These are phyloP conservation scores for Filobasidium floriforme DNA, from an alignment of 768 basidiomycete genomes.

Conservation along the genomic window DNA sequence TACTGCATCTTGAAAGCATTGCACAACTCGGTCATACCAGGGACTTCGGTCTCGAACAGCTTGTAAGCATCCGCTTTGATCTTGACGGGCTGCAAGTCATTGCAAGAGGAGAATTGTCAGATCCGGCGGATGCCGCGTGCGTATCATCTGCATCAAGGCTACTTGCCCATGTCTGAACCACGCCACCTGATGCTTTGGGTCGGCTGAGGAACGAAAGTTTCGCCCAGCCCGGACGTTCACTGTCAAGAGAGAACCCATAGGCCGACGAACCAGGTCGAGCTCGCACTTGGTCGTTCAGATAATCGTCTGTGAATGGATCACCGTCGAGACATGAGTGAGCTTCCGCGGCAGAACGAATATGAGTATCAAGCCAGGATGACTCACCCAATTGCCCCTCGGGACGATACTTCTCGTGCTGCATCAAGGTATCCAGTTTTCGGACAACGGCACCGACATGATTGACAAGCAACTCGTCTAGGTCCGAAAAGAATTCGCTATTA, in stretches of 20 bases:
- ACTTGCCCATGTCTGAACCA: slow-evolving; percentile 85
- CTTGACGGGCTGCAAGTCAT: slow-evolving; percentile 36
- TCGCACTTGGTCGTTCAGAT: slow-evolving; percentile 78
- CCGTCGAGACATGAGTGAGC: slow-evolving; percentile 2
- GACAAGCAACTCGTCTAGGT: slow-evolving; percentile 93
- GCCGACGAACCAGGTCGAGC: slow-evolving; percentile 91
- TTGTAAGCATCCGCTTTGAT: slow-evolving; percentile 55
- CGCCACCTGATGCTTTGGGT: slow-evolving; percentile 63
- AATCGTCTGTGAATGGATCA: slow-evolving; percentile 57
- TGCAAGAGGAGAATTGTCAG: background rate
- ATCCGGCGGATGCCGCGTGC: background rate
- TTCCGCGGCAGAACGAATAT: background rate
- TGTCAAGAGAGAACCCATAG: slow-evolving; percentile 89
- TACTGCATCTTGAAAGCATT: slow-evolving; percentile 81
- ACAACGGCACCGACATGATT: slow-evolving; percentile 93
- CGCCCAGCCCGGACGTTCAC: slow-evolving; percentile 85
- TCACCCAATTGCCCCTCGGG: slow-evolving; percentile 82
- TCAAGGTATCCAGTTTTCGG: slow-evolving; percentile 84
- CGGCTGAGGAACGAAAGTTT: slow-evolving; percentile 83
- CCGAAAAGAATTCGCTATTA: slow-evolving; percentile 55
- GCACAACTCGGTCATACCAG: slow-evolving; percentile 85
- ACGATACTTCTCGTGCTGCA: slow-evolving; percentile 91
- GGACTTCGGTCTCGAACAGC: slow-evolving; percentile 79
- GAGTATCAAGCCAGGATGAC: slow-evolving; percentile 40
- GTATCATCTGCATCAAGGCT: background rate